Conservation (phyloP, 2,329 filamentous ascomycete genomes). For the Fusarium sterilihyphosum region DNA sequence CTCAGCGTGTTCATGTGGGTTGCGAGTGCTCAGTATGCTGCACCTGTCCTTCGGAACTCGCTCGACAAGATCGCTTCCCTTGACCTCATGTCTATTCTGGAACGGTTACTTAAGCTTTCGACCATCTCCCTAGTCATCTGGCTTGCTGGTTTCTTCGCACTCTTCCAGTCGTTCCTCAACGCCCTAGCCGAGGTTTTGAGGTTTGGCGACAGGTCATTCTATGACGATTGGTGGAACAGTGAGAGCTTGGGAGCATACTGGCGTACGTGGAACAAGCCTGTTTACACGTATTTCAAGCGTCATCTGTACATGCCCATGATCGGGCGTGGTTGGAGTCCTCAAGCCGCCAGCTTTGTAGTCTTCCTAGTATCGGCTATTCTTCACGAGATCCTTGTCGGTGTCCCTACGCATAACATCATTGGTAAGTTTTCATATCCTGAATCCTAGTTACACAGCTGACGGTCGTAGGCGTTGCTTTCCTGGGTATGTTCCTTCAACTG, state of each 20-base stretch:
- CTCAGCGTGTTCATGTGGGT: slow-evolving; percentile 95
- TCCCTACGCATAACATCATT: slow-evolving; percentile 94
- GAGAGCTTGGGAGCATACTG: slow-evolving; percentile 88
- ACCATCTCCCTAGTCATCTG: slow-evolving; percentile 96
- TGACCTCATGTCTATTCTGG: slow-evolving; percentile 82
- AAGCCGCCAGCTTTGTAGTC: slow-evolving; percentile 78
- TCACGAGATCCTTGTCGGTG: slow-evolving; percentile 91
- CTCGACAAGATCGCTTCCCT: slow-evolving; percentile 86
- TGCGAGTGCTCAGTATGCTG: slow-evolving; percentile 91
- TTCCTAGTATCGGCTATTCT: slow-evolving; percentile 90
- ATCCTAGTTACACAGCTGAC: slow-evolving; percentile 3
- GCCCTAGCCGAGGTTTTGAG: slow-evolving; percentile 88
- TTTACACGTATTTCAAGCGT: slow-evolving; percentile 95
- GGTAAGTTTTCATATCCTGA: slow-evolving; percentile 60
- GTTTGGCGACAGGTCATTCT: slow-evolving; percentile 95
- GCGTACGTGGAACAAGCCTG: slow-evolving; percentile 97
- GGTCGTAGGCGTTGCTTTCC: slow-evolving; percentile 80
- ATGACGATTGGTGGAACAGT: slow-evolving; percentile 98
- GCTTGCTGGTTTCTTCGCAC: slow-evolving; percentile 95
- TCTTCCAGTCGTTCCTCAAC: slow-evolving; percentile 94
- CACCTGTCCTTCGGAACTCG: slow-evolving; percentile 88
- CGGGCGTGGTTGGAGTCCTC: slow-evolving; percentile 80
- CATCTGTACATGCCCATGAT: slow-evolving; percentile 92
- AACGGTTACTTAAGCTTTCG: slow-evolving; percentile 92
- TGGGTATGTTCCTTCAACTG: slow-evolving; percentile 93